Conservation (phyloP, 2,329 filamentous ascomycete genomes). For the Fusarium foetens region DNA sequence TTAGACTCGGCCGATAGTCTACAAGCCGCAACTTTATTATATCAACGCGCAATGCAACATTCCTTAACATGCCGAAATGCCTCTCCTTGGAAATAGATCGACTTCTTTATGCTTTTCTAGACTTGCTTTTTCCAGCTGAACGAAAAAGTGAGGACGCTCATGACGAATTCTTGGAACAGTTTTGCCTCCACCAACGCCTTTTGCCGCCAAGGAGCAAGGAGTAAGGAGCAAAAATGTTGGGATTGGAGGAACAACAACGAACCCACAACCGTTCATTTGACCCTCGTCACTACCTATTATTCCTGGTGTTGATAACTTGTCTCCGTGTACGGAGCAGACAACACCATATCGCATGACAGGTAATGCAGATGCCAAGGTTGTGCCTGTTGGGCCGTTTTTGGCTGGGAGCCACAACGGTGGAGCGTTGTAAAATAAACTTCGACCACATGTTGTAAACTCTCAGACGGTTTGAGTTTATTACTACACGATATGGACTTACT, state of each 20-base stretch:
- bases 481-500: neutral
- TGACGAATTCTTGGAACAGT: neutral
- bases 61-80: constrained; percentile 21
- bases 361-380: neutral
- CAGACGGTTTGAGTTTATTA: neutral
- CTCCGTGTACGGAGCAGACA: neutral
- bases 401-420: neutral
- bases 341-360: neutral
- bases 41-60: constrained; percentile 23
- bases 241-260: neutral
- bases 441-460: neutral
- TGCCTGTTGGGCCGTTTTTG: neutral
- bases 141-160: constrained; percentile 2
- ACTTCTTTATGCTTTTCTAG: neutral
- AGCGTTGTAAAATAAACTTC: neutral
- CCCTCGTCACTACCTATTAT: neutral
- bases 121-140: neutral
- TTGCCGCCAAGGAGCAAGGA: neutral
- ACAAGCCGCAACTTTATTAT: constrained; percentile 28
- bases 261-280: neutral
- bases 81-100: constrained; percentile 4
- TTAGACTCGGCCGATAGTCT: constrained; percentile 17
- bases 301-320: neutral
- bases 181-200: neutral
- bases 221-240: neutral